A percentile compares a stretch with the other conserved stretches of the same genome.
Conservation (phyloP, 257 asterid genomes). For the Fraxinus pennsylvanica region DNA sequence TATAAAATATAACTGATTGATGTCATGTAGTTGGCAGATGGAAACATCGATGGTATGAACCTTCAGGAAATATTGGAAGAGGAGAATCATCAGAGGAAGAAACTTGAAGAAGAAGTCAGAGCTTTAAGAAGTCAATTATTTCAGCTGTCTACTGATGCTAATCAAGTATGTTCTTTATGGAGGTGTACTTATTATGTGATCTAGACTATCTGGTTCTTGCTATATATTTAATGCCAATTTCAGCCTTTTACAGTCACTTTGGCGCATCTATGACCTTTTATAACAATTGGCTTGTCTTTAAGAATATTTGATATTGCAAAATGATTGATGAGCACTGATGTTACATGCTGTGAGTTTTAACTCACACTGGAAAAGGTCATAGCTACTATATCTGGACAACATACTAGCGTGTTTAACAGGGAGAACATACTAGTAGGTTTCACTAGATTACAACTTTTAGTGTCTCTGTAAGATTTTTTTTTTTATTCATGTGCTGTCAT, state of each 20-base stretch:
- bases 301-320: background rate
- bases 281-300: background rate
- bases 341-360: conserved; percentile 1
- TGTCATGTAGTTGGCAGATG: conserved; percentile 68
- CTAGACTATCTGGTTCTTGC: conserved; percentile 20
- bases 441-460: conserved; percentile 16
- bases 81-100: conserved; percentile 75
- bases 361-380: background rate
- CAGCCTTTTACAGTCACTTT: background rate
- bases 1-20: conserved; percentile 35
- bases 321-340: conserved; percentile 1
- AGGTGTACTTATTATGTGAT: conserved; percentile 15
- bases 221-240: background rate
- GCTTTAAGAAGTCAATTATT: conserved; percentile 72
- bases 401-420: conserved; percentile 11
- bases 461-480: conserved; percentile 9
- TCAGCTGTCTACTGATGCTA: conserved; percentile 65
- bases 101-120: conserved; percentile 90
- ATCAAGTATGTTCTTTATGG: conserved; percentile 52
- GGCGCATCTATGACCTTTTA: conserved; percentile 9
- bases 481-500: conserved; percentile 8
- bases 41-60: conserved; percentile 49
- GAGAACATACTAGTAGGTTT: conserved; percentile 3
- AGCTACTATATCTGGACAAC: conserved; percentile 8
- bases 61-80: conserved; percentile 77